Conservation (phyloP, 1,139 yeast species). For the Magnusiomyces tetraspermus region DNA sequence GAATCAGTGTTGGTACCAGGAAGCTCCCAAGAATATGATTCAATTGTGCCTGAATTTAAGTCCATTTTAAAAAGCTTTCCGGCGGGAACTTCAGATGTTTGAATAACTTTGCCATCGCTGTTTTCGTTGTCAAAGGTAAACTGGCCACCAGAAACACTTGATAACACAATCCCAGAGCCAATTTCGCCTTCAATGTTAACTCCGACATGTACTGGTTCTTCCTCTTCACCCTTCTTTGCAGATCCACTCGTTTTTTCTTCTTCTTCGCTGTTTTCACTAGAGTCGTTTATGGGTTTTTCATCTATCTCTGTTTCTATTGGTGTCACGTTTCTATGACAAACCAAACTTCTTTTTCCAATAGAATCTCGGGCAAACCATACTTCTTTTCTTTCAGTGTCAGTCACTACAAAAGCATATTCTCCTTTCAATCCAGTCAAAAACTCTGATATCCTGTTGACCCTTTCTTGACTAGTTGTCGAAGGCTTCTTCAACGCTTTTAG, state of each 20-base stretch:
- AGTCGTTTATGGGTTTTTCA: neutral
- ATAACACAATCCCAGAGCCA: neutral
- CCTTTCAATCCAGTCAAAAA: conserved; percentile 48
- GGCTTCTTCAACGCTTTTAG: neutral
- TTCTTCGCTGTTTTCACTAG: neutral
- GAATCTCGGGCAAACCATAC: conserved; percentile 77
- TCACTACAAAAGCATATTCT: conserved; percentile 63
- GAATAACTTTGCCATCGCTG: neutral
- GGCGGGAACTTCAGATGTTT: conserved; percentile 28
- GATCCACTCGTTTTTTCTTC: neutral
- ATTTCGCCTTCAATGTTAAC: neutral
- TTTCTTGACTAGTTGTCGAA: conserved; percentile 8
- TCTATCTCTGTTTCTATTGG: neutral
- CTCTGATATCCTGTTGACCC: conserved; percentile 14
- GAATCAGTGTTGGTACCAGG: neutral
- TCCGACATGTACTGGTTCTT: neutral
- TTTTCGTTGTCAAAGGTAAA: conserved; percentile 20
- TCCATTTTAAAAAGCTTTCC: conserved; percentile 23
- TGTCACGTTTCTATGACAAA: conserved; percentile 20
- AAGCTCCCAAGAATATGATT: neutral
- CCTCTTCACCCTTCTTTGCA: neutral
- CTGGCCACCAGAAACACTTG: neutral
- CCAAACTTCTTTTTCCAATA: conserved; percentile 70
- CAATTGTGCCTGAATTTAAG: neutral
- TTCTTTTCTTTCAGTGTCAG: conserved; percentile 36